Evolutionary conservation across 1,284 basidiomycete genomes (phyloP), one percentile per base, ranked within the genome.

Genomic region (Pyrrhoderma noxium): DNA sequence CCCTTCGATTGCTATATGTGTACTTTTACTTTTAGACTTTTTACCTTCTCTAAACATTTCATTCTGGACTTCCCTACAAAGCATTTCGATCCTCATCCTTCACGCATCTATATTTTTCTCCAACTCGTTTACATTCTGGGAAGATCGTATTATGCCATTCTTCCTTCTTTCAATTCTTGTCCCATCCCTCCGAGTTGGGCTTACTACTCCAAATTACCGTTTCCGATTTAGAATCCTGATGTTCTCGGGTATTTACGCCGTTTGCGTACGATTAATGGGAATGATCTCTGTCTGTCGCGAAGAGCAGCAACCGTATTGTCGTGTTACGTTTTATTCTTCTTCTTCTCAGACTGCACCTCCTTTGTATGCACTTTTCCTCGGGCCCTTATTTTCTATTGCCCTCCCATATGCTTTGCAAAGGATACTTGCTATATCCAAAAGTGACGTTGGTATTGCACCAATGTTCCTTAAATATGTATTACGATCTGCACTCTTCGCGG

Each of bases 101-200:
- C 89, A 94, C 58, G 67, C 81, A 2, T 50, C 86, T 3, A 73
- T 82, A 2, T 92, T 93, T 65, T 76, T 86, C 9, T 93, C 91
- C 21, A 99, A 98, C 70, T 96, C 93, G 0, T 96, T 91, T 70
- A 89, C 89, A 27, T 81, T 99, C 64, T 97, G 93, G 89, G 96
- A 99, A 75, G 94, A 98, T 64, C 77, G 79, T 34, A 73, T 92
- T 48, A 74, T 89, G 5, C 77, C 80, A 2, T 93, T 84, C 73
- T 75, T 96, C 47, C 70, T 85, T 46, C 65, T 84, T 45, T 76
- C 87, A 11, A 73, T 84, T 41, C 66, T 89, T 34, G 67, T 79
- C 21, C 74, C 84, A 0, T 70, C 74, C 54, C 68, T 83, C 58
- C 65, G 82, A 2, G 69, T 70, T 18, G 85, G 87, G 0, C 68